Evolutionary conservation across 192 early-diverging fungal species (phyloP).

Genomic region (Paraglomus occultum): DNA sequence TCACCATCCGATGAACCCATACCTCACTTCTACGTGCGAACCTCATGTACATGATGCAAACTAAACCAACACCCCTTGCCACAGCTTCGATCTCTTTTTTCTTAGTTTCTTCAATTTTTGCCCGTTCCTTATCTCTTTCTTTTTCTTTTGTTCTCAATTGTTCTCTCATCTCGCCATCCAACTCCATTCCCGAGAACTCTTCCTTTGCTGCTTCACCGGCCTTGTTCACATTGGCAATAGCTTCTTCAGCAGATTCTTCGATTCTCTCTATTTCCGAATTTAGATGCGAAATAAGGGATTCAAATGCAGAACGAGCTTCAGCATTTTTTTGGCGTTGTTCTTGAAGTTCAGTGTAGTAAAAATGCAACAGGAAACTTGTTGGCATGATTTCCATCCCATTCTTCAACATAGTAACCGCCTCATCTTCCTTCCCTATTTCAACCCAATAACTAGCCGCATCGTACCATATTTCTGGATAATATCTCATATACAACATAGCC

Average conservation of each 20-base stretch:
- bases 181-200: slow-evolving; percentile 43
- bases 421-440: slow-evolving; percentile 57
- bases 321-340: slow-evolving; percentile 57
- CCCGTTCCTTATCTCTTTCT: slow-evolving; percentile 57
- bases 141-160: slow-evolving; percentile 51
- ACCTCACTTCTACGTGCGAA: slow-evolving; percentile 75
- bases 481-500: slow-evolving; percentile 76
- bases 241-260: slow-evolving; percentile 44
- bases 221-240: slow-evolving; percentile 39
- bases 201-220: slow-evolving; percentile 43
- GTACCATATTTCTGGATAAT: slow-evolving; percentile 90
- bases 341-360: slow-evolving; percentile 69
- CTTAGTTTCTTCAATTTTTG: slow-evolving; percentile 56
- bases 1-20: slow-evolving; percentile 27
- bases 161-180: slow-evolving; percentile 59
- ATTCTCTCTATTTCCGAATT: slow-evolving; percentile 44
- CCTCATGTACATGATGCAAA: slow-evolving; percentile 91
- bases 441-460: slow-evolving; percentile 62
- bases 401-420: slow-evolving; percentile 62
- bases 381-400: slow-evolving; percentile 70
- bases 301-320: slow-evolving; percentile 56
- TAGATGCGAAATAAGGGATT: slow-evolving; percentile 45
- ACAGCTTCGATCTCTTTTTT: slow-evolving; percentile 54
- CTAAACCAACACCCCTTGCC: slow-evolving; percentile 59
- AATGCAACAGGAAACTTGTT: slow-evolving; percentile 67